Evolutionary conservation across 805 yeast species (phyloP).

Genomic region (Myxozyma mucilagina): DNA sequence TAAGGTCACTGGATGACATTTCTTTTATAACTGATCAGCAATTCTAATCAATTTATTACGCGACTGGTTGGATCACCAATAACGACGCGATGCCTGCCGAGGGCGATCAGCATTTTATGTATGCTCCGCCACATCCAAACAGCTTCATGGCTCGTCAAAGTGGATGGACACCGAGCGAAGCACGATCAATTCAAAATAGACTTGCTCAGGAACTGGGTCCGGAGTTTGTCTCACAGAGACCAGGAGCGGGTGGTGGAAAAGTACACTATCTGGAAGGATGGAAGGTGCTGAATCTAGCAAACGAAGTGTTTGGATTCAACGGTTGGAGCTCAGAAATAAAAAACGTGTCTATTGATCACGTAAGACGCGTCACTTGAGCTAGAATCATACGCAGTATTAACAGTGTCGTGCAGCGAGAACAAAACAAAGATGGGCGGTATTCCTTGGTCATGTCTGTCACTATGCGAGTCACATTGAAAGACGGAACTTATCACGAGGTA

Average conservation of each 20-base stretch:
- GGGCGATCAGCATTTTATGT: constrained; percentile 23
- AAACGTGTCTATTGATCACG: constrained; percentile 58
- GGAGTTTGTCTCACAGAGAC: constrained; percentile 59
- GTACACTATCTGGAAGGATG: constrained; percentile 73
- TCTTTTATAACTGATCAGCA: neutral
- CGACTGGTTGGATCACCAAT: neutral
- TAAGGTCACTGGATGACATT: neutral
- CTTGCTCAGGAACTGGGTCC: constrained; percentile 54
- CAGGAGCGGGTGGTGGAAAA: constrained; percentile 55
- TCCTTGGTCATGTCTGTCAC: constrained; percentile 38
- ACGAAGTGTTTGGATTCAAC: constrained; percentile 73
- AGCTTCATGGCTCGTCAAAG: neutral
- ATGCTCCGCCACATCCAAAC: constrained; percentile 9
- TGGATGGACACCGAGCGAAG: constrained; percentile 29
- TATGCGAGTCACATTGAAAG: constrained; percentile 70
- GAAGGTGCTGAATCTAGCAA: constrained; percentile 69
- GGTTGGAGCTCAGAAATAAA: constrained; percentile 73
- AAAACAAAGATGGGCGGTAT: constrained; percentile 14
- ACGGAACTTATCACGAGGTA: constrained; percentile 74
- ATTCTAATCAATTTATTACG: neutral
- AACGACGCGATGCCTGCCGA: constrained; percentile 20
- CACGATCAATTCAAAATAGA: constrained; percentile 30
- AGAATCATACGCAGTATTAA: no score
- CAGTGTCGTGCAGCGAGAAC: constrained; percentile 6
- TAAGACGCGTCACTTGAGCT: constrained; percentile 38